Conservation (phyloP, 345 rosid species). For the Salix viminalis region DNA sequence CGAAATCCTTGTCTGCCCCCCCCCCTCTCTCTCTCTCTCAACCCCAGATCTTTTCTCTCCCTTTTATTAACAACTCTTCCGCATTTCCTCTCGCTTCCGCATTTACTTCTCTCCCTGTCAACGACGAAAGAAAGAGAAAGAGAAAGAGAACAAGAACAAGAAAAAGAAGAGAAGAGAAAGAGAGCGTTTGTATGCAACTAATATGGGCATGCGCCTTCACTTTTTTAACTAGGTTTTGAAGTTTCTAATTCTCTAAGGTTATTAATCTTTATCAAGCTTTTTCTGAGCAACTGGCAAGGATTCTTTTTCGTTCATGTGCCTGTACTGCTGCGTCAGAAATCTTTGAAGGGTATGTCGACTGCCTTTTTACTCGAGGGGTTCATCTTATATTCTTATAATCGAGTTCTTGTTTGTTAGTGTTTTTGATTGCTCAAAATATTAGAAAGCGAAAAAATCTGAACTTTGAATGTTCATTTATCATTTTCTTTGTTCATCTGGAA, state of each 20-base stretch:
- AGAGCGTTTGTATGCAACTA: neutral
- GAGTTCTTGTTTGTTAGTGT: neutral
- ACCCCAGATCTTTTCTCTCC: neutral
- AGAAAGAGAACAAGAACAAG: neutral
- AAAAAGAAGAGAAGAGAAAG: neutral
- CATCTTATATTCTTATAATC: neutral
- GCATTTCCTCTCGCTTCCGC: neutral
- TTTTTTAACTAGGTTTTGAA: neutral
- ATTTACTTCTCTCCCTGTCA: neutral
- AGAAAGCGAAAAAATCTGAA: neutral
- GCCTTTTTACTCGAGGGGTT: neutral
- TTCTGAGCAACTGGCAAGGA: neutral
- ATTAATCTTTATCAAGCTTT: neutral
- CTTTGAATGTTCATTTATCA: neutral
- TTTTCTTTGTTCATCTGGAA: neutral
- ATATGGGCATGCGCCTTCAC: neutral
- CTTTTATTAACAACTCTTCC: neutral
- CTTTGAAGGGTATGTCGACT: neutral
- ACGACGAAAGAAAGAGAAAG: neutral
- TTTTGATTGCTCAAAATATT: neutral
- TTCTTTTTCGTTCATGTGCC: neutral
- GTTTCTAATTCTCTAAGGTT: neutral
- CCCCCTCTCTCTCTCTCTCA: neutral
- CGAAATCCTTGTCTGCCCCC: neutral
- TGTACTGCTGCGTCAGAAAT: neutral